Evolutionary conservation across 2,329 filamentous ascomycete species (phyloP), one percentile per base, ranked within the genome.

Genomic region (Blastomyces silverae): DNA sequence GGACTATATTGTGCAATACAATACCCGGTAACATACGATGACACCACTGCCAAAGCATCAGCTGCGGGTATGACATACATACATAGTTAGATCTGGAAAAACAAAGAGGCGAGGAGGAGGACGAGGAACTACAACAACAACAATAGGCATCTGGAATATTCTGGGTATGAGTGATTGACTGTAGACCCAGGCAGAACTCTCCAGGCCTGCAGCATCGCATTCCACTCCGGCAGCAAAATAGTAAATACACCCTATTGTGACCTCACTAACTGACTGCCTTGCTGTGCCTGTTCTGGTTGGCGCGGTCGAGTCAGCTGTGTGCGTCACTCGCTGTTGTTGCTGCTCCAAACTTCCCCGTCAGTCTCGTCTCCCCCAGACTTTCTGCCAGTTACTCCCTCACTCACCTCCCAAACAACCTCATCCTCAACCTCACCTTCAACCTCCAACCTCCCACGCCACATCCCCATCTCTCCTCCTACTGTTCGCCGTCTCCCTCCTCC

Each of bases 241-340:
- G 3, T 44, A 44, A 44, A 44, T 17, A 44, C 17, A 44, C 13
- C 17, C 15, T n/a, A n/a, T 20, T 6, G 17, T 46, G n/a, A 48
- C n/a, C 17, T 52, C n/a, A 52, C 48, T 52, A 7, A 7, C 48
- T 25, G n/a, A n/a, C n/a, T n/a, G n/a, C n/a, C n/a, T n/a, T n/a
- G n/a, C n/a, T n/a, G n/a, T n/a, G n/a, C n/a, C n/a, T n/a, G n/a
- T n/a, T n/a, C n/a, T n/a, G n/a, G 48, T 3, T 22, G 22, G 44
- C 22, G 48, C 48, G 13, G 13, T 44, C 42, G 56, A 58, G 56
- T 60, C 57, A 60, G 57, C 37, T 60, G 57, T 60, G 57, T 60
- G 57, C 57, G 57, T 60, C 57, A 59, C 57, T n/a, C n/a, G n/a
- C n/a, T n/a, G n/a, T n/a, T n/a, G n/a, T n/a, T n/a, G n/a, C n/a